A percentile compares a stretch with the other conserved stretches of the same genome.
Conservation (phyloP, 768 basidiomycete genomes). For the Agaricus sinodeliciosus region DNA sequence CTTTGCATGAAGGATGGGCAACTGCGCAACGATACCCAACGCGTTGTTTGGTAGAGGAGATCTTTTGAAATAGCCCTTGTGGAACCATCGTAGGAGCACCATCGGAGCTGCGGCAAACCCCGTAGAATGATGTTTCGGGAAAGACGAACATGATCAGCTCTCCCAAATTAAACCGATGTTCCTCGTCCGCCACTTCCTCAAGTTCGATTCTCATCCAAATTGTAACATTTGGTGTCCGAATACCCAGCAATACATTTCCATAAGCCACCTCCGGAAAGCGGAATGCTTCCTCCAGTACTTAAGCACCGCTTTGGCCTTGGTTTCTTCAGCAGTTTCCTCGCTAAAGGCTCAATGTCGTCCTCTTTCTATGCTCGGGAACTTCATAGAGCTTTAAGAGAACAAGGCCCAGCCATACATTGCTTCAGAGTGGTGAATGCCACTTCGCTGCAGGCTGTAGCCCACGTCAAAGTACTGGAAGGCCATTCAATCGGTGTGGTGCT, state of each 20-base stretch:
- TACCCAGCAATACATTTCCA: conserved; percentile 5
- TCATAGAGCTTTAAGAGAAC: conserved; percentile 46
- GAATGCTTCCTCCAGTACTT: conserved; percentile 6
- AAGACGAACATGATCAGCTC: conserved; percentile 1
- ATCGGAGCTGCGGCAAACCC: conserved; percentile 5
- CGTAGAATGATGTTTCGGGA: conserved; percentile 6
- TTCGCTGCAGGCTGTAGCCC: conserved; percentile 43
- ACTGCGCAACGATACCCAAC: neutral
- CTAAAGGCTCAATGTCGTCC: conserved; percentile 12
- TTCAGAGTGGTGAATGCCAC: conserved; percentile 36
- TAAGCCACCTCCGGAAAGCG: neutral
- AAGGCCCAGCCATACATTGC: conserved; percentile 46
- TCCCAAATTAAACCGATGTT: conserved; percentile 11
- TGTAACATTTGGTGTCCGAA: neutral
- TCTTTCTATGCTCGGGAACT: conserved; percentile 46
- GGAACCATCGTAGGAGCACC: neutral
- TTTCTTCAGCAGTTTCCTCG: neutral
- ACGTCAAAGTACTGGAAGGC: conserved; percentile 53
- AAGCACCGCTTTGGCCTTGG: conserved; percentile 1
- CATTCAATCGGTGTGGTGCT: conserved; percentile 38
- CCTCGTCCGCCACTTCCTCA: conserved; percentile 4
- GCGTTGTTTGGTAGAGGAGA: no score
- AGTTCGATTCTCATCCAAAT: conserved; percentile 5
- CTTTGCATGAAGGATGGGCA: neutral
- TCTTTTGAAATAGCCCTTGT: neutral